A percentile compares a stretch with the other conserved stretches of the same genome.
phyloP scores from a whole-genome alignment of 208 protist genomes.

The Tritrichomonas musculus region DNA sequence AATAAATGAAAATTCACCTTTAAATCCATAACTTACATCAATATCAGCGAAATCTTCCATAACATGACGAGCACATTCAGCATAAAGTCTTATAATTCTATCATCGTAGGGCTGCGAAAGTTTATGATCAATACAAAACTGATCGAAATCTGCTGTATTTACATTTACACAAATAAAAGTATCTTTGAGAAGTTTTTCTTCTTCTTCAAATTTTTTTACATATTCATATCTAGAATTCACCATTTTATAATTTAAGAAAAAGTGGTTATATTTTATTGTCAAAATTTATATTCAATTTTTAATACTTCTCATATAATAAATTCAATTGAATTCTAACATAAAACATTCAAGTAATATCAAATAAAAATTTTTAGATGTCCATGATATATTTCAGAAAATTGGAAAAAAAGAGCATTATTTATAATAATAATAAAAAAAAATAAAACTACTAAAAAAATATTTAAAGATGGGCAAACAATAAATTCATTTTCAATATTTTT shows the following conservation, averaged over 20 bases:
- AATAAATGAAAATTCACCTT: slow-evolving; percentile 41
- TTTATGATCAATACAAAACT: slow-evolving; percentile 32
- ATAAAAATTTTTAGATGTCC: too few relatives aligned
- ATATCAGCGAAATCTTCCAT: slow-evolving; percentile 37
- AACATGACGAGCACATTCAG: background rate
- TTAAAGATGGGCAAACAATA: too few relatives aligned
- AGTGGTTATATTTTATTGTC: too few relatives aligned
- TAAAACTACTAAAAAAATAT: too few relatives aligned
- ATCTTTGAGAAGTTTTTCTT: slow-evolving; percentile 17
- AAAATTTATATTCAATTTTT: too few relatives aligned
- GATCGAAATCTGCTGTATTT: background rate
- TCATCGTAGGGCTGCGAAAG: slow-evolving; percentile 7
- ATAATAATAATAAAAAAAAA: too few relatives aligned
- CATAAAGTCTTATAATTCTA: background rate
- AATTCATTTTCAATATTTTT: too few relatives aligned
- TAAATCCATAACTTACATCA: slow-evolving; percentile 31
- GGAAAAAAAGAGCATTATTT: too few relatives aligned
- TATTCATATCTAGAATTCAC: background rate
- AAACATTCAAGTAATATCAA: too few relatives aligned
- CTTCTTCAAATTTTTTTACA: background rate
- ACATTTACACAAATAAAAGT: slow-evolving; percentile 40
- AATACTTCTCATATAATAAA: too few relatives aligned
- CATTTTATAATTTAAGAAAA: background rate
- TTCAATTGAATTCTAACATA: too few relatives aligned
- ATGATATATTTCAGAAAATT: too few relatives aligned